A percentile compares a stretch with the other conserved stretches of the same genome.
phyloP scores from a whole-genome alignment of 2,329 filamentous ascomycete genomes.

The Penicillium hordei region DNA sequence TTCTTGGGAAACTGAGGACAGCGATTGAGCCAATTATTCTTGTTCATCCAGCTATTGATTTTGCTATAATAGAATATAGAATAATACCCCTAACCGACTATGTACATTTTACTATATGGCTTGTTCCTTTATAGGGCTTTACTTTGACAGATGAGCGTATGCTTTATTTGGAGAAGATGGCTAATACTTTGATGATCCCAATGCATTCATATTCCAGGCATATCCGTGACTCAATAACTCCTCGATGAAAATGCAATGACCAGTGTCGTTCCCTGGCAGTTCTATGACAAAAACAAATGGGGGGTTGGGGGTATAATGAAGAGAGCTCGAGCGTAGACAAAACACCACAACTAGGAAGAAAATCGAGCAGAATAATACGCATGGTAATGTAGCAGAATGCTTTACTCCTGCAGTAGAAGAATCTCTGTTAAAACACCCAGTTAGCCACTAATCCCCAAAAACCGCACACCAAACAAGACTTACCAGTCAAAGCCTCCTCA shows the following conservation, averaged over 20 bases:
- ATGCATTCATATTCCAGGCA: not conserved
- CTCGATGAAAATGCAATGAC: constrained; percentile 3
- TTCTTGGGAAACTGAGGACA: not conserved
- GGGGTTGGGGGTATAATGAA: constrained; percentile 14
- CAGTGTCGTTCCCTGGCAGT: not conserved
- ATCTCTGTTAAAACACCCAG: constrained; percentile 27
- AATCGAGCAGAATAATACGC: not conserved
- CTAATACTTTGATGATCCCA: not conserved
- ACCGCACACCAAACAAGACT: constrained; percentile 17
- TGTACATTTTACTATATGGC: too few relatives aligned
- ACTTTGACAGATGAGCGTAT: not conserved
- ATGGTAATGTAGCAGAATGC: not conserved
- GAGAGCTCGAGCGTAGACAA: constrained; percentile 1
- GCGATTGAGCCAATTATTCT: not conserved
- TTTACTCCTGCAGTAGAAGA: constrained; percentile 38
- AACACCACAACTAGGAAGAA: constrained; percentile 1
- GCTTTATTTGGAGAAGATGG: not conserved
- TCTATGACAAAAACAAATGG: constrained; percentile 6
- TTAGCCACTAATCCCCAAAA: constrained; percentile 7
- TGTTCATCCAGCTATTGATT: not conserved
- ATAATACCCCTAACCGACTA: not conserved
- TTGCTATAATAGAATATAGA: too few relatives aligned
- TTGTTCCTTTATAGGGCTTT: not conserved
- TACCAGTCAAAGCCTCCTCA: constrained; percentile 72
- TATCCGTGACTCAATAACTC: not conserved